These are phyloP conservation scores for Rhytidhysteron rufulum DNA, from an alignment of 2,329 filamentous ascomycete genomes.

Conservation along the genomic window DNA sequence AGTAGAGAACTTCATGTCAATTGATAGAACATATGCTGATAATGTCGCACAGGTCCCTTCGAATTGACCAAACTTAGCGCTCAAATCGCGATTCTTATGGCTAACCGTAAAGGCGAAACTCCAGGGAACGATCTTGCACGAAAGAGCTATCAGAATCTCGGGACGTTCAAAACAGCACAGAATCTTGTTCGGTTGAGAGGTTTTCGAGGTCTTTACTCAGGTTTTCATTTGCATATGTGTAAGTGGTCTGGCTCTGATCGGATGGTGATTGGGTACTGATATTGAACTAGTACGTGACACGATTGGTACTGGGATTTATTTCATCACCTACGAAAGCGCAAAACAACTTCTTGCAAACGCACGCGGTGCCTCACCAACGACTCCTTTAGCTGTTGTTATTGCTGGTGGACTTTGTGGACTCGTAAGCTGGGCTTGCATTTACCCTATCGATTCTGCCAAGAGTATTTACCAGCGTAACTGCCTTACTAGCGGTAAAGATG, in stretches of 20 bases:
- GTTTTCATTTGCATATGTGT: constrained; percentile 75
- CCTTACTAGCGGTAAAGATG: constrained; percentile 62
- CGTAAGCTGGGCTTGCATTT: constrained; percentile 73
- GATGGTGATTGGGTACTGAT: constrained; percentile 10
- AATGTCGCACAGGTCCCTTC: constrained; percentile 76
- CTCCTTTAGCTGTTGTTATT: constrained; percentile 71
- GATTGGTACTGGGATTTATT: constrained; percentile 79
- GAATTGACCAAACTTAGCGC: constrained; percentile 87
- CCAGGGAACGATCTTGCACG: constrained; percentile 32
- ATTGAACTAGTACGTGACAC: constrained; percentile 68
- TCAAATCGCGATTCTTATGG: constrained; percentile 77
- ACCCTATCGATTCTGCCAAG: constrained; percentile 74
- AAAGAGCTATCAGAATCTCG: constrained; percentile 70
- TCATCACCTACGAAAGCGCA: constrained; percentile 82
- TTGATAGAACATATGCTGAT: neutral
- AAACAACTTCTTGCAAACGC: constrained; percentile 78
- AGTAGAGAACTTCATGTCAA: no score
- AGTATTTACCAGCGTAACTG: constrained; percentile 82
- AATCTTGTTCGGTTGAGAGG: constrained; percentile 75
- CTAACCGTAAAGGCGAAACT: constrained; percentile 52
- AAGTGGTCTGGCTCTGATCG: constrained; percentile 32
- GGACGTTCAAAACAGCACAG: constrained; percentile 70
- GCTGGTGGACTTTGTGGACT: constrained; percentile 79
- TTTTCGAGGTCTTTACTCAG: constrained; percentile 70
- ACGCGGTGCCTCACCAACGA: constrained; percentile 69